Base-by-base conservation (phyloP, 805 yeast genomes). In the Candida maris region DNA sequence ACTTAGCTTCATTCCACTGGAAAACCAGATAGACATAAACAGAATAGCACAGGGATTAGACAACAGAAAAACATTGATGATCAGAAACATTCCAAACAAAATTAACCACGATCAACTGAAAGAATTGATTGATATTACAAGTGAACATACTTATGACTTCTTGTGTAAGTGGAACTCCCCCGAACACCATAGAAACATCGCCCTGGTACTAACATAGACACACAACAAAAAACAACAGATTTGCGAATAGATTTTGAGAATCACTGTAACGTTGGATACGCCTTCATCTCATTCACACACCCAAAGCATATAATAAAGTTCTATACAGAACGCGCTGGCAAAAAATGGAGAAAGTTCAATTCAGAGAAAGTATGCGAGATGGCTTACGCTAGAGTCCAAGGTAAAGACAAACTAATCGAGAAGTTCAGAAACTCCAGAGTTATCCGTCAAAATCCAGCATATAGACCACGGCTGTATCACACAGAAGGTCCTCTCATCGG, bases 241-340 rank as follows among this genome's bases (percentile, higher is more conserved):
- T 50, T 72, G 44, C 62, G 79, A 36, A 70, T 75, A 44, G 79
- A 74, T 49, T 75, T 72, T 49, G 62, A 59, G 35, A 74, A 69
- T 46, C 65, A 63, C 38, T 71, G 78, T 62, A 74, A 75, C 40
- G 78, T 73, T 20, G 79, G 79, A 5, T 73, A 73, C 54, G 79
- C 78, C 4, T 73, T 73, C 48, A 65, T 73, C 22, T 68, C 75
- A 6, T 73, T 73, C 45, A 66, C 60, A 15, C 50, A 59, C 19
- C 71, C 78, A 5, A 54, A 56, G 34, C 61, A 65, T 29, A 70
- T 74, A 19, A 61, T 70, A 25, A 56, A 61, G 7, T 71, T 74
- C 46, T 74, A 73, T 30, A 49, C 56, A 26, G 67, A 64, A 2
- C 56, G 77, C 19, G 63, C 65, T 4, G 77, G 77, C 4, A 67